Percentiles rank a stretch among this genome's conserved stretches.
phyloP scores from a whole-genome alignment of 768 basidiomycete genomes.

The Trametes gibbosa region DNA sequence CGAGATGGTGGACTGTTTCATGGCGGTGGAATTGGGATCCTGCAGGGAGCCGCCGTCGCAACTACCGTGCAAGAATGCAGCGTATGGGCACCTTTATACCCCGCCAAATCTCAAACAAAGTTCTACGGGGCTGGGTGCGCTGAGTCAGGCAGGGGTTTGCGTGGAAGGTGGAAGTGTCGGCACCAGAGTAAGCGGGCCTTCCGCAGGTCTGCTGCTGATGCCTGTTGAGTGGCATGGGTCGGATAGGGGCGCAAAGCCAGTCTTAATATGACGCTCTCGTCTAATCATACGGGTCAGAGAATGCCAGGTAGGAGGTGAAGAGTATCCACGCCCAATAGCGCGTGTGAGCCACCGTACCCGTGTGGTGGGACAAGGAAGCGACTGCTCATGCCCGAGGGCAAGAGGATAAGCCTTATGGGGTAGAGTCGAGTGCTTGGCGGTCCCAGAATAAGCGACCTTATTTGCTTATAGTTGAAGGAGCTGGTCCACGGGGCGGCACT shows the following conservation, averaged over 20 bases:
- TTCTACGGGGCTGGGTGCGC: neutral
- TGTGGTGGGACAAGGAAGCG: neutral
- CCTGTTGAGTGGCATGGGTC: neutral
- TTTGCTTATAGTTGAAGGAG: too few species aligned
- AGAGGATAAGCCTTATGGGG: neutral
- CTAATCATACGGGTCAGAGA: neutral
- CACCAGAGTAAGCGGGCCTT: neutral
- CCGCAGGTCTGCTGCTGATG: neutral
- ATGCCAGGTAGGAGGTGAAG: neutral
- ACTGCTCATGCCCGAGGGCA: neutral
- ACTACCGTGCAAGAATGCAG: neutral
- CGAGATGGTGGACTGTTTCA: neutral
- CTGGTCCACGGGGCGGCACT: neutral
- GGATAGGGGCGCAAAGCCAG: neutral
- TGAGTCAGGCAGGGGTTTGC: neutral
- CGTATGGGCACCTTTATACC: neutral
- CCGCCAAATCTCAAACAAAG: neutral
- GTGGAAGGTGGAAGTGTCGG: neutral
- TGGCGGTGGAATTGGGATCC: neutral
- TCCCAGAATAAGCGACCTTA: neutral
- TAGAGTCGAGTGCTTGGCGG: neutral
- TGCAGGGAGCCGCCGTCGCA: neutral
- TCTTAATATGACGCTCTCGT: neutral
- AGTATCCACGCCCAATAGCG: neutral
- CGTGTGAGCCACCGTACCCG: conserved; percentile 3